Evolutionary conservation across 1,139 yeast species (phyloP).

Genomic region (Yamadazyma siamensis): DNA sequence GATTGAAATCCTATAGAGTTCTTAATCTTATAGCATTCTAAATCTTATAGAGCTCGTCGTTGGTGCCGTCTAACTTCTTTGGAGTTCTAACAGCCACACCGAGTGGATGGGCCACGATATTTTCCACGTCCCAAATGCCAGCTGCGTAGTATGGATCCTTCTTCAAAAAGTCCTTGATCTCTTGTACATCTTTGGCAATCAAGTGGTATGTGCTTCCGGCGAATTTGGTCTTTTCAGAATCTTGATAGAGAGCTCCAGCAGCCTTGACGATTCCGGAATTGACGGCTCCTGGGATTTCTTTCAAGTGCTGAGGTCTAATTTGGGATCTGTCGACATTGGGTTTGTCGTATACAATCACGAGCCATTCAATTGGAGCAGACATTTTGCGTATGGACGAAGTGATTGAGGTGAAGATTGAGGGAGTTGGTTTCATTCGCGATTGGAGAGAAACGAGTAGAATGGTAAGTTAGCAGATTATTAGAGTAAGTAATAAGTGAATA

Average conservation of each 20-base stretch:
- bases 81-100: conserved; percentile 36
- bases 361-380: conserved; percentile 48
- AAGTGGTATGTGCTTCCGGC: conserved; percentile 70
- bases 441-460: too few species aligned
- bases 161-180: conserved; percentile 60
- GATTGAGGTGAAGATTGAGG: too few species aligned
- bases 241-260: conserved; percentile 63
- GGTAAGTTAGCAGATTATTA: too few species aligned
- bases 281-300: conserved; percentile 48
- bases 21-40: too few species aligned
- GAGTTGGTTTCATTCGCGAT: too few species aligned
- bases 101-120: conserved; percentile 56
- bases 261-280: conserved; percentile 54
- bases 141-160: conserved; percentile 58
- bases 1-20: too few species aligned
- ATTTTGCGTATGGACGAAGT: conserved; percentile 8
- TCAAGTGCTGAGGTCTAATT: conserved; percentile 58
- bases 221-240: conserved; percentile 49
- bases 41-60: conserved; percentile 17
- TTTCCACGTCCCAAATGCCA: conserved; percentile 77
- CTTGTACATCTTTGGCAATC: conserved; percentile 60
- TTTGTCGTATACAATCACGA: conserved; percentile 68
- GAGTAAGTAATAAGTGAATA: too few species aligned
- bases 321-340: conserved; percentile 58
- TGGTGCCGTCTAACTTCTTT: conserved; percentile 23